Conservation (phyloP, 1,139 yeast species). For the Lipomyces yarrowii region DNA sequence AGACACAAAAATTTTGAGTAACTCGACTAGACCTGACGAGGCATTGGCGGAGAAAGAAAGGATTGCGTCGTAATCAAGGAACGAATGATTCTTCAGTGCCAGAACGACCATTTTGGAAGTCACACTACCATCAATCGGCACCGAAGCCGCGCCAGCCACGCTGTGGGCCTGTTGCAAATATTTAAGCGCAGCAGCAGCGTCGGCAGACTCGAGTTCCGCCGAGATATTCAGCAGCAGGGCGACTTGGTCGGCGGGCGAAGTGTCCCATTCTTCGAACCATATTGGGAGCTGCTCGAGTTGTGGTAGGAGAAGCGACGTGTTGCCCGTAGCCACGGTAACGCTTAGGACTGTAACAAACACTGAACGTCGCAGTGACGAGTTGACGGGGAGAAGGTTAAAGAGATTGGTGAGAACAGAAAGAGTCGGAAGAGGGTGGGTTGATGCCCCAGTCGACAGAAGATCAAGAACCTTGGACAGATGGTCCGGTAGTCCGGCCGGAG, state of each 20-base stretch:
- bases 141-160: conserved; percentile 18
- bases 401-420: conserved; percentile 46
- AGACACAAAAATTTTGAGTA: conserved; percentile 40
- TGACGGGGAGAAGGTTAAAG: conserved; percentile 46
- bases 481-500: conserved; percentile 41
- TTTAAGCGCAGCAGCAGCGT: conserved; percentile 38
- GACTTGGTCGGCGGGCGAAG: conserved; percentile 37
- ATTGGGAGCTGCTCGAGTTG: conserved; percentile 45
- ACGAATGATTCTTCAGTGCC: conserved; percentile 14
- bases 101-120: conserved; percentile 16
- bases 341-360: conserved; percentile 44
- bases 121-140: conserved; percentile 25
- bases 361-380: conserved; percentile 40
- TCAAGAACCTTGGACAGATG: conserved; percentile 41
- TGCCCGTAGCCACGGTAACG: conserved; percentile 42
- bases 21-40: conserved; percentile 35
- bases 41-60: conserved; percentile 38
- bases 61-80: conserved; percentile 43
- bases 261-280: conserved; percentile 47
- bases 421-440: conserved; percentile 39
- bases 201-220: conserved; percentile 34
- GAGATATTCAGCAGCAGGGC: conserved; percentile 40
- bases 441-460: conserved; percentile 38
- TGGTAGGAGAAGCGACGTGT: conserved; percentile 42
- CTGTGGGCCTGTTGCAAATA: conserved; percentile 41